Percentiles rank a stretch among this genome's conserved stretches.
Conservation (phyloP, 352 stramenopile genomes). For the Globisporangium paddicum region DNA sequence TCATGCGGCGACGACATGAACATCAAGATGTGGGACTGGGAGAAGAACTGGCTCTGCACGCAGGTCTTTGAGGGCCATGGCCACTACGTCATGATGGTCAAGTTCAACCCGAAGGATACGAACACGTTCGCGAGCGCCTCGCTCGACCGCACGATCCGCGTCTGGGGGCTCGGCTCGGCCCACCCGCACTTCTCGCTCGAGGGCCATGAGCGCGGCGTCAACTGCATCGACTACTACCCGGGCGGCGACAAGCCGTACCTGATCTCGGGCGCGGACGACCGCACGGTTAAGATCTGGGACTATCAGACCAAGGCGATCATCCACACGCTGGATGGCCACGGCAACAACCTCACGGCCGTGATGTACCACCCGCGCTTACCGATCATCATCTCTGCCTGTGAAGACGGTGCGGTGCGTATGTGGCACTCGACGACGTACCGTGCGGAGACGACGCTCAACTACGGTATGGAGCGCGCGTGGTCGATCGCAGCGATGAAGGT, state of each 20-base stretch:
- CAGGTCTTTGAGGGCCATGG: constrained; percentile 91
- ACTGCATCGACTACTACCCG: constrained; percentile 99
- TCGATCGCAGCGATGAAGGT: constrained; percentile 80
- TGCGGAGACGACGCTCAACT: constrained; percentile 98
- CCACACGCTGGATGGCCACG: constrained; percentile 97
- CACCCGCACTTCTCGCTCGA: constrained; percentile 92
- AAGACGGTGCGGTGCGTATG: constrained; percentile 96
- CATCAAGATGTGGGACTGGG: constrained; percentile 99
- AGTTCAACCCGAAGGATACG: constrained; percentile 99
- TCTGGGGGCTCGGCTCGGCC: constrained; percentile 90
- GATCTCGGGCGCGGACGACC: constrained; percentile 94
- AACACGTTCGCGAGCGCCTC: constrained; percentile 98
- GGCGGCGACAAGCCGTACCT: constrained; percentile 99
- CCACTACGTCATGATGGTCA: constrained; percentile 99
- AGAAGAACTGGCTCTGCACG: constrained; percentile 73
- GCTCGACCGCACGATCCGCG: constrained; percentile 97
- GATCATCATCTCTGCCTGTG: constrained; percentile 96
- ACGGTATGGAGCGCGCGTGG: constrained; percentile 99
- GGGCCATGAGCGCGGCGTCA: constrained; percentile 96
- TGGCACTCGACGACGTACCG: constrained; percentile 95
- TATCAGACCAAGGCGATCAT: constrained; percentile 99
- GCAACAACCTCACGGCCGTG: constrained; percentile 98
- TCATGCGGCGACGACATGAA: constrained; percentile 98
- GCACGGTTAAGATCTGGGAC: constrained; percentile 99
- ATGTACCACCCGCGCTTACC: constrained; percentile 98